Base-by-base conservation (phyloP, 164 flowering plant species). In the Umbilicus rupestris region DNA sequence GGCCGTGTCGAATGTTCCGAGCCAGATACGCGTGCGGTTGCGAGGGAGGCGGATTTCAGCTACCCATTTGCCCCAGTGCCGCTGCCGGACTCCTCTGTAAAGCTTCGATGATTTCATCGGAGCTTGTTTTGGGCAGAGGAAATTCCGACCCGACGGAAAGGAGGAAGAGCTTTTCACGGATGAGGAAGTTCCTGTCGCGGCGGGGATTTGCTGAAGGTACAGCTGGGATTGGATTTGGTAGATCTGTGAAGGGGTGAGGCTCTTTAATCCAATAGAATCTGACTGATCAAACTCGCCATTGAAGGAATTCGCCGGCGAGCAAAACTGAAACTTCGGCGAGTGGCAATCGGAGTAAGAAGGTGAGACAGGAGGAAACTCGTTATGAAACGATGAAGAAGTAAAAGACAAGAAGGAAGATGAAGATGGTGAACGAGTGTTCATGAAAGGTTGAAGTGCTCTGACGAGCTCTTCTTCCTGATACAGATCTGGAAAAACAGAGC, bases 11-110 rank as follows among this genome's bases (percentile, higher is more conserved):
- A 92, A 92, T 0, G 98, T 92, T 66, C 98, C 98, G 1, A 93
- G 92, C 98, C 98, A 93, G 62, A 93, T 92, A 37, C 98, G 93
- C 10, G 94, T 87, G 45, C 98, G 69, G 77, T 90, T 85, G 12
- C 87, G 82, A 41, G 98, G 97, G 30, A 90, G 94, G 14, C 98
- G 90, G 73, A 90, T 93, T 71, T 94, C 98, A 3, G 97, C 97
- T 8, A 91, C 98, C 98, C 97, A 91, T 78, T 94, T 91, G 19
- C 98, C 97, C 98, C 98, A 93, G 73, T 90, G 98, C 26, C 98
- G 72, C 69, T 93, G 98, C 68, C 98, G 81, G 24, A 93, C 98
- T 58, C 98, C 98, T 66, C 98, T 70, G 78, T 93, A 93, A 1
- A 93, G 91, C 83, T 89, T 93, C 12, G 89, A 85, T 1, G 87